A percentile compares a stretch with the other conserved stretches of the same genome.
Evolutionary conservation across 805 yeast genomes (phyloP).

Genomic region (Yamadazyma sp.): DNA sequence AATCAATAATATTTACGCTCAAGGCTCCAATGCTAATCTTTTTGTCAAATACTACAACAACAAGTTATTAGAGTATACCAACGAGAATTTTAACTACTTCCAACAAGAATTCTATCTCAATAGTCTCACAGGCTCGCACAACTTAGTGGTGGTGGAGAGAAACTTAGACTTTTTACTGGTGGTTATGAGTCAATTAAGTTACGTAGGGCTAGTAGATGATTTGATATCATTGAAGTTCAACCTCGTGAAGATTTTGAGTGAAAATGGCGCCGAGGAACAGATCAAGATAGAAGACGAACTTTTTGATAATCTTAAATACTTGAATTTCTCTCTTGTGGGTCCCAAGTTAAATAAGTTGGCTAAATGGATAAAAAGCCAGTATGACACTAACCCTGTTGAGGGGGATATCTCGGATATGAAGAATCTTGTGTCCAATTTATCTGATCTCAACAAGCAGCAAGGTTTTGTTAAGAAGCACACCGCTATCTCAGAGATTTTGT

Average conservation of each 20-base stretch:
- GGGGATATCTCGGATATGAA: constrained; percentile 51
- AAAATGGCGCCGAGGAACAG: constrained; percentile 16
- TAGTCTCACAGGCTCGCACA: constrained; percentile 52
- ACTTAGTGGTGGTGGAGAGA: constrained; percentile 77
- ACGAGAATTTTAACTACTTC: constrained; percentile 32
- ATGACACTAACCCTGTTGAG: constrained; percentile 26
- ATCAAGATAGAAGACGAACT: constrained; percentile 47
- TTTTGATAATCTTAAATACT: constrained; percentile 52
- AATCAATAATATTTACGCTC: constrained; percentile 55
- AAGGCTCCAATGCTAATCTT: constrained; percentile 57
- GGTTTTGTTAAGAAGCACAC: constrained; percentile 73
- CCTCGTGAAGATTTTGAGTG: constrained; percentile 22
- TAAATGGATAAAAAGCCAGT: constrained; percentile 64
- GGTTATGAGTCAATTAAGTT: constrained; percentile 72
- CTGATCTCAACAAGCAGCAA: constrained; percentile 65
- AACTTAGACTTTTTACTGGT: constrained; percentile 72
- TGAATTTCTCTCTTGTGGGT: constrained; percentile 82
- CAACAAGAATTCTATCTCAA: constrained; percentile 37
- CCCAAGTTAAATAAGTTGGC: constrained; percentile 69
- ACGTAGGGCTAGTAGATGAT: constrained; percentile 81
- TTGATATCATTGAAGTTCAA: constrained; percentile 51
- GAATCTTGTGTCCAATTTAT: constrained; percentile 67
- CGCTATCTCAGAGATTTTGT: constrained; percentile 62
- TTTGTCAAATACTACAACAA: constrained; percentile 45
- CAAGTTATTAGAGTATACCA: constrained; percentile 35